Evolutionary conservation across 345 rosid species (phyloP), one percentile per base, ranked within the genome.

Genomic region (Alliaria petiolata): DNA sequence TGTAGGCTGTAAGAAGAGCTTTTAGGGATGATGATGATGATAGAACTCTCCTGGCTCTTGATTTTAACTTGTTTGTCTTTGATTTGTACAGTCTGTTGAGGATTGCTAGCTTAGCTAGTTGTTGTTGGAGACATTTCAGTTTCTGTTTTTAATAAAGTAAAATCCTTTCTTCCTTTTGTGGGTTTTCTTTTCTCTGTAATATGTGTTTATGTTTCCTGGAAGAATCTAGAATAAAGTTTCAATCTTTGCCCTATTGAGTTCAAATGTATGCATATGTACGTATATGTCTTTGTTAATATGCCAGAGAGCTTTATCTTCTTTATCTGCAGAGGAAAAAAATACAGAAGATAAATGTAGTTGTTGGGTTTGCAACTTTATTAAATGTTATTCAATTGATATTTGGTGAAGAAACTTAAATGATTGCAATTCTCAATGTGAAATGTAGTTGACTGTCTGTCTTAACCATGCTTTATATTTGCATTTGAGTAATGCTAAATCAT

Each of bases 11-110:
- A 38, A 46, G 71, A 47, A 22, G 25, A 22, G 52, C 25, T 35
- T 59, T 56, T 47, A 36, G 71, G 35, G 54, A 39, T 47, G 4
- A 14, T 5, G 16, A 11, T 33, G 25, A 22, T 22, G 25, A 22
- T 22, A 22, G 1, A 17, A 71, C 45, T 51, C 44, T 14, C 51
- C 5, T 16, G 9, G 44, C 39, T 65, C 14, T 17, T 71, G 26
- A 11, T 30, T 67, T 74, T 22, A 22, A 22, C 25, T 22, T 22
- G 25, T 22, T n/a, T 28, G 46, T 31, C 68, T 67, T n/a, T 22
- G 39, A 22, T n/a, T 15, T 75, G 78, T 67, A 75, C 78, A 75
- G 78, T 60, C 57, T 42, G 31, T 20, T 25, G 53, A 53, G 70
- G 69, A 47, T 61, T 19, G 47, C 34, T 66, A 63, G 57, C 64